These are phyloP conservation scores for Ogataea corticis DNA, from an alignment of 805 yeast species.

Conservation along the genomic window DNA sequence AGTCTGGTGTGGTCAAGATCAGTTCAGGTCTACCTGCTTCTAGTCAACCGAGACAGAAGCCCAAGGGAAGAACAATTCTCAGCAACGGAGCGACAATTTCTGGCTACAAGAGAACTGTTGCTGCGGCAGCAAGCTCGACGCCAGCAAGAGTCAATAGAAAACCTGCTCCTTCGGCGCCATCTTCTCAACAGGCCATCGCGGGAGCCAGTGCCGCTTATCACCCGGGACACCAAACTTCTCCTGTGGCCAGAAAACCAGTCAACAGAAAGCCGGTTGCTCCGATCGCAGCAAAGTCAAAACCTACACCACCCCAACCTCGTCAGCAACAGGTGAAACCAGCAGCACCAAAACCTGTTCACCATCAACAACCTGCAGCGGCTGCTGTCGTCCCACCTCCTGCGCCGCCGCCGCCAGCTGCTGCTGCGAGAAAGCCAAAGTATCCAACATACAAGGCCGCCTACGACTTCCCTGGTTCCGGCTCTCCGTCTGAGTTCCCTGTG, in stretches of 20 bases:
- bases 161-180: slow-evolving; percentile 41
- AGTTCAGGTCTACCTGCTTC: slow-evolving; percentile 75
- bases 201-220: slow-evolving; percentile 43
- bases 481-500: slow-evolving; percentile 78
- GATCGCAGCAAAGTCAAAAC: slow-evolving; percentile 24
- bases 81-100: slow-evolving; percentile 28
- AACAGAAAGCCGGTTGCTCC: slow-evolving; percentile 26
- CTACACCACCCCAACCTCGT: slow-evolving; percentile 26
- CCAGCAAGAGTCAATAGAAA: slow-evolving; percentile 26
- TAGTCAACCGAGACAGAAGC: slow-evolving; percentile 71
- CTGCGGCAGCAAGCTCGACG: slow-evolving; percentile 16
- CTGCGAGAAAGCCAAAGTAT: slow-evolving; percentile 56
- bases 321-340: slow-evolving; percentile 3
- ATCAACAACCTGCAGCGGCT: slow-evolving; percentile 4
- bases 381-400: slow-evolving; percentile 42
- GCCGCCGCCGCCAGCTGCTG: slow-evolving; percentile 78
- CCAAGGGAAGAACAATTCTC: slow-evolving; percentile 50
- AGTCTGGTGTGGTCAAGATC: slow-evolving; percentile 84
- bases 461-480: slow-evolving; percentile 85
- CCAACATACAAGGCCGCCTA: slow-evolving; percentile 86
- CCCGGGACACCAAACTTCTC: slow-evolving; percentile 30
- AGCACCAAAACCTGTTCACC: slow-evolving; percentile 9
- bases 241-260: slow-evolving; percentile 32
- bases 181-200: slow-evolving; percentile 35
- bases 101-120: slow-evolving; percentile 26